Base-by-base conservation (phyloP, 495 filamentous ascomycete species). In the Astrothelium macrocarpum region DNA sequence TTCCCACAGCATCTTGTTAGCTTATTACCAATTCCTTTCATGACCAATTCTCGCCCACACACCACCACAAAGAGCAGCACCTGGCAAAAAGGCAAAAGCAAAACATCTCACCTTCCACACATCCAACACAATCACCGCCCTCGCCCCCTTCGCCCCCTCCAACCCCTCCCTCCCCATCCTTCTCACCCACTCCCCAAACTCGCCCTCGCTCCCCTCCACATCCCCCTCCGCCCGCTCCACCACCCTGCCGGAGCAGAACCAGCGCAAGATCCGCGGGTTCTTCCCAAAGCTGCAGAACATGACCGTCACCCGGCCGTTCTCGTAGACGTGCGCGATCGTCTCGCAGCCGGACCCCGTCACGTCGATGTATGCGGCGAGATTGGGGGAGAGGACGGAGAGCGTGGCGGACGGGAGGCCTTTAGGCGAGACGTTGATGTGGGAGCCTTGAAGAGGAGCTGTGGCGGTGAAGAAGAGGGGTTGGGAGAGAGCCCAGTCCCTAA, bases 281-380 rank as follows among this genome's bases (percentile, higher is more conserved):
- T 75, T 73, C 11, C 82, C 81, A 69, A 91, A 92, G 3, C 82
- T 81, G 66, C 82, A 87, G 75, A 90, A 89, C 76, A 88, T 81
- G 64, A 90, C 70, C 0, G 88, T 89, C 29, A 89, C 79, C 14
- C 89, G 79, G 23, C 85, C 87, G 70, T 91, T 91, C 67, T 92
- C 88, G 64, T 88, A 84, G 4, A 90, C 69, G 67, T 91, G 89
- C 2, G 79, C 75, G 53, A 92, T 84, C 0, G 87, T 92, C 72
- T 92, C 89, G 61, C 72, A 78, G 2, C 89, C 88, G 29, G 82
- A 86, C 7, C 89, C 89, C 0, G 84, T 88, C 53, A 83, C 77
- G 64, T 92, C 89, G 43, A 91, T 66, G 67, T 90, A 92, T 68
- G 84, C 88, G 45, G 83, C 86, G 7, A 78, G 78, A 59, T 80